Conservation (phyloP, 2,329 filamentous ascomycete genomes). For the Penicillium sp. region DNA sequence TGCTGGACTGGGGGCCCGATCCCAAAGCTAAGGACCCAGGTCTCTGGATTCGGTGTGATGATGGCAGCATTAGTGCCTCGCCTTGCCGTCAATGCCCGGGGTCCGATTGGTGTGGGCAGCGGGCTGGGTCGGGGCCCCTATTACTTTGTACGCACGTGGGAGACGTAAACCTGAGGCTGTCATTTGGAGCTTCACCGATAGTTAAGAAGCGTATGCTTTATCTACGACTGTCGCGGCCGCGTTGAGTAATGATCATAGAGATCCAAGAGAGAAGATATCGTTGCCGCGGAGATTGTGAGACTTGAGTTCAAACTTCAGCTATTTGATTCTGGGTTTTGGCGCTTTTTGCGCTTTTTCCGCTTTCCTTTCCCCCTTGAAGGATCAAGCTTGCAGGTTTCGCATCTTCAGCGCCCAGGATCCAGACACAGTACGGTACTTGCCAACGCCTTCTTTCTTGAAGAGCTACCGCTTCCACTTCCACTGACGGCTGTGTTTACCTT, state of each 20-base stretch:
- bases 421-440: neutral
- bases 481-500: neutral
- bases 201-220: neutral
- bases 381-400: neutral
- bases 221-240: conserved; percentile 2
- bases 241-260: neutral
- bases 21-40: conserved; percentile 6
- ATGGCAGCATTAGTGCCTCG: conserved; percentile 10
- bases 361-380: conserved; percentile 1
- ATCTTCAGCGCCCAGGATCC: too few relatives aligned
- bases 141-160: conserved; percentile 2
- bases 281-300: too few relatives aligned
- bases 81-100: conserved; percentile 3
- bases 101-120: conserved; percentile 5
- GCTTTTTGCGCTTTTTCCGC: neutral
- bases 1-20: too few relatives aligned
- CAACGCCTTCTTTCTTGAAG: neutral
- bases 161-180: neutral
- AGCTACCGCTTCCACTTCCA: neutral
- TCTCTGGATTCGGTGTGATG: conserved; percentile 13
- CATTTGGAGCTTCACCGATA: conserved; percentile 5
- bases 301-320: too few relatives aligned
- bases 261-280: too few relatives aligned
- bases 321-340: too few relatives aligned
- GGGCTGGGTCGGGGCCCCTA: too few relatives aligned